phyloP scores from a whole-genome alignment of 345 rosid species.

The Populus davidiana region DNA sequence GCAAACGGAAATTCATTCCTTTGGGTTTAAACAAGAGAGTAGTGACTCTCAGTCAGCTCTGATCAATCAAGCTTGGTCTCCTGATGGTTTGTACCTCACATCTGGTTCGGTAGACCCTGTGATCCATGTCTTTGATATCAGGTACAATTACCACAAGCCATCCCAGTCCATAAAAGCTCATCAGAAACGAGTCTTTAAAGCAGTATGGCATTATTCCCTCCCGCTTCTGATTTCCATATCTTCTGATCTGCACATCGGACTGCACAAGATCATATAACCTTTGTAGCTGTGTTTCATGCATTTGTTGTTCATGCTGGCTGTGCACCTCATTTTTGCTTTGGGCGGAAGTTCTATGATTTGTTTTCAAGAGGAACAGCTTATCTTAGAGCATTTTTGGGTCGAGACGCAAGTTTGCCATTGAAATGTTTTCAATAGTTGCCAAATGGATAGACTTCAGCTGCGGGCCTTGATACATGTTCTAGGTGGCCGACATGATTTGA shows the following conservation, averaged over 20 bases:
- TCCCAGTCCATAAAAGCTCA: slow-evolving; percentile 85
- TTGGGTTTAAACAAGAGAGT: slow-evolving; percentile 95
- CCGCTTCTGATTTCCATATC: slow-evolving; percentile 84
- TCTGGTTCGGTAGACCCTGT: slow-evolving; percentile 95
- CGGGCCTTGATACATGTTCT: background rate
- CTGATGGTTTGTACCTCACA: slow-evolving; percentile 70
- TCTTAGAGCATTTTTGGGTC: background rate
- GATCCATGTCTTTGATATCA: slow-evolving; percentile 82
- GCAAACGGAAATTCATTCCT: slow-evolving; percentile 73
- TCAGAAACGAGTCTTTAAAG: slow-evolving; percentile 81
- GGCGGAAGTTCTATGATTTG: background rate
- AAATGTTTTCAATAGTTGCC: background rate
- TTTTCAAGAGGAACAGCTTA: slow-evolving; percentile 1
- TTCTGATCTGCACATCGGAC: slow-evolving; percentile 77
- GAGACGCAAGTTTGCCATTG: background rate
- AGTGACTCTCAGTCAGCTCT: slow-evolving; percentile 90
- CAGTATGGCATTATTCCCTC: slow-evolving; percentile 68
- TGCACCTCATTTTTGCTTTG: background rate
- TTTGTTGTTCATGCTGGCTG: background rate
- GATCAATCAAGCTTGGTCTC: slow-evolving; percentile 93
- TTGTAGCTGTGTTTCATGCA: background rate
- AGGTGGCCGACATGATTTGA: background rate
- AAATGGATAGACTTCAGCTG: background rate
- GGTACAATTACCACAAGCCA: slow-evolving; percentile 71
- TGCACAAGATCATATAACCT: slow-evolving; percentile 48